Evolutionary conservation across 306 rosid species (phyloP).

Genomic region (Cicer arietinum): DNA sequence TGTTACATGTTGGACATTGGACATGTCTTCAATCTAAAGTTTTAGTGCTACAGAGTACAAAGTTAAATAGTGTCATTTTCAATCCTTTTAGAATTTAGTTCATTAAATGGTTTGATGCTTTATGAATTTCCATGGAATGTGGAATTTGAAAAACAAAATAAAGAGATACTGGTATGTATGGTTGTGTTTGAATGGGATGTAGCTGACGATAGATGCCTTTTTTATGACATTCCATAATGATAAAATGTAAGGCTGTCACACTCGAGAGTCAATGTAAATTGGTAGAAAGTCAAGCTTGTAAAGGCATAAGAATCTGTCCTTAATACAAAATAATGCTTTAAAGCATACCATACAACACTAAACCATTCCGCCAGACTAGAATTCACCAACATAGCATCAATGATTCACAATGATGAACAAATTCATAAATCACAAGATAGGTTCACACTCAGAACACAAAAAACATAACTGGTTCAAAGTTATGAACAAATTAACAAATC

Average conservation of each 20-base stretch:
- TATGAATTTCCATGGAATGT: slow-evolving; percentile 17
- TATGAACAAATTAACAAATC: neutral
- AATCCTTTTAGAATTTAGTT: slow-evolving; percentile 6
- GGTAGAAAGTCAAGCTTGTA: neutral
- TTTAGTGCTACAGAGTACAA: too few species aligned
- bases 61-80: neutral
- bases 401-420: neutral
- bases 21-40: too few species aligned
- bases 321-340: neutral
- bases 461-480: neutral
- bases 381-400: neutral
- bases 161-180: neutral
- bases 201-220: neutral
- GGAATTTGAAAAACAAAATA: neutral
- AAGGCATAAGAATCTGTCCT: neutral
- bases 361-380: neutral
- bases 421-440: neutral
- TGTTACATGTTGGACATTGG: too few species aligned
- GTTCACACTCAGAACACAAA: neutral
- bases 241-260: neutral
- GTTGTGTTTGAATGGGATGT: slow-evolving; percentile 33
- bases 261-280: neutral
- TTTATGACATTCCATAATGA: slow-evolving; percentile 22
- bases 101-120: slow-evolving; percentile 17
- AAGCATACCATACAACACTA: neutral